phyloP scores from a whole-genome alignment of 345 rosid genomes.

The Citrus maxima region DNA sequence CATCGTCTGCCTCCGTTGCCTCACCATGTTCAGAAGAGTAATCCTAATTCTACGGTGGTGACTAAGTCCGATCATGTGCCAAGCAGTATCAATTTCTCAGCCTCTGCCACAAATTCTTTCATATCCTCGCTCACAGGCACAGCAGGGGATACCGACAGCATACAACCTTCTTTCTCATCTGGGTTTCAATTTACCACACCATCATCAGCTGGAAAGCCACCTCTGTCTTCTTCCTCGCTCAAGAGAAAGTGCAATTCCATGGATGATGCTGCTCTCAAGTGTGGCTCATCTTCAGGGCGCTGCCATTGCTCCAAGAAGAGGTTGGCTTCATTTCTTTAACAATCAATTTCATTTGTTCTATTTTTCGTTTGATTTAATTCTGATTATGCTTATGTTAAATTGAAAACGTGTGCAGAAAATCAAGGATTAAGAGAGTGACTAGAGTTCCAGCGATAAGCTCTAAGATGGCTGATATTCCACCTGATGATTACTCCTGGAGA shows the following conservation, averaged over 20 bases:
- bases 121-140: constrained; percentile 53
- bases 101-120: constrained; percentile 60
- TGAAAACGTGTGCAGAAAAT: constrained; percentile 47
- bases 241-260: constrained; percentile 75
- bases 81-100: constrained; percentile 48
- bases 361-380: neutral
- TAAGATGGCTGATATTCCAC: constrained; percentile 89
- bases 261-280: constrained; percentile 59
- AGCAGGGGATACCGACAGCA: constrained; percentile 57
- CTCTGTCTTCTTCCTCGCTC: constrained; percentile 47
- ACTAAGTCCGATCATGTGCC: constrained; percentile 31
- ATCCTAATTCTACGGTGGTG: constrained; percentile 13
- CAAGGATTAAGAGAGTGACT: constrained; percentile 58
- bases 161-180: constrained; percentile 51
- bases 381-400: neutral
- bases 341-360: neutral
- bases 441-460: constrained; percentile 81
- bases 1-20: constrained; percentile 81
- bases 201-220: constrained; percentile 68
- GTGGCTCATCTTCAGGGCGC: constrained; percentile 59
- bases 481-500: constrained; percentile 92
- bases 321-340: constrained; percentile 20
- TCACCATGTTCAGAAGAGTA: constrained; percentile 25
- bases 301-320: constrained; percentile 99
- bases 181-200: constrained; percentile 67